Conservation (phyloP, 331 rosid species). For the Dryas integrifolia region DNA sequence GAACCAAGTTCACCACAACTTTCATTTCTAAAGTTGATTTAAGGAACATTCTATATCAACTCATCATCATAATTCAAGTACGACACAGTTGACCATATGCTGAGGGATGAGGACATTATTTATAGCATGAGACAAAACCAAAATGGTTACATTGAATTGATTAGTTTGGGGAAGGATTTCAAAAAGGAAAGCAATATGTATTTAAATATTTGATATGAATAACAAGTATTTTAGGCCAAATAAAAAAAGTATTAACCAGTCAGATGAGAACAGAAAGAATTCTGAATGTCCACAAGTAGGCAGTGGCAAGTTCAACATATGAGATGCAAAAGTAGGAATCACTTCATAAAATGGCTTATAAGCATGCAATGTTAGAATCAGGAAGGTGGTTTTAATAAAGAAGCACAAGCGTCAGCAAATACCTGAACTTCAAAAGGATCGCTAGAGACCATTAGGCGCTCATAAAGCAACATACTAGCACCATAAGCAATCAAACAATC, state of each 20-base stretch:
- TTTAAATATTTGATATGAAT: neutral
- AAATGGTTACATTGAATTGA: no score
- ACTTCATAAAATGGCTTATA: neutral
- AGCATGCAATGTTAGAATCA: neutral
- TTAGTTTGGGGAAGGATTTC: no score
- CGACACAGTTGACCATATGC: no score
- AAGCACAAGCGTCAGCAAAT: constrained; percentile 6
- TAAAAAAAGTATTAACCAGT: neutral
- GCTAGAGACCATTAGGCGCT: constrained; percentile 86
- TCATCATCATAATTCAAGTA: no score
- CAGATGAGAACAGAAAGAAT: no score
- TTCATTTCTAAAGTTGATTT: no score
- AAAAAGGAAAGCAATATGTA: no score
- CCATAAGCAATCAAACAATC: constrained; percentile 96
- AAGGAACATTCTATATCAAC: no score
- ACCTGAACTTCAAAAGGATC: constrained; percentile 96
- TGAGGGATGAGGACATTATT: no score
- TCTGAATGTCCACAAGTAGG: no score
- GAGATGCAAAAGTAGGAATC: neutral
- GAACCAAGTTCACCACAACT: no score
- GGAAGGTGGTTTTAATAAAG: neutral
- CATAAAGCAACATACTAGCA: constrained; percentile 88
- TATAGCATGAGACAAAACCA: no score
- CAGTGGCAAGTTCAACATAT: neutral
- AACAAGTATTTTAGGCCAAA: neutral